Evolutionary conservation across 805 yeast species (phyloP), one percentile per base, ranked within the genome.

Genomic region (Naumovozyma baii): DNA sequence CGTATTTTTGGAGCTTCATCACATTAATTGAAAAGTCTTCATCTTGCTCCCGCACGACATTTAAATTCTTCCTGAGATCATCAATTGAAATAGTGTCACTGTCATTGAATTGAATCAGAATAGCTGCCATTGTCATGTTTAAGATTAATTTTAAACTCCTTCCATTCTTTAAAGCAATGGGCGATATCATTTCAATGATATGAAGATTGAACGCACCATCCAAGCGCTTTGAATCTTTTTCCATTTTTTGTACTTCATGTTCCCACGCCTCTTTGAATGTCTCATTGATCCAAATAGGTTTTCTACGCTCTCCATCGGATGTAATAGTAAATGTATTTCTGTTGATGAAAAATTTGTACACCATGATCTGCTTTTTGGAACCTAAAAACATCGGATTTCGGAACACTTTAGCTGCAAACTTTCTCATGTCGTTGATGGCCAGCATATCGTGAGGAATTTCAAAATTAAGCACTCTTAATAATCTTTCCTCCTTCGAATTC

Each of bases 41-140:
- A 12, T 40, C 34, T 17, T 40, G 44, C 9, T 32, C 14, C 16
- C 26, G 29, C 2, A n/a, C 33, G 5, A 42, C 34, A 10, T 34
- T 31, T 16, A 51, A 34, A 15, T 29, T 20, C 9, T 17, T 31
- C 15, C 38, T 38, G 3, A 51, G 20, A 2, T 32, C 37, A 12
- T 16, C 25, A 12, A 39, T 13, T 3, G 26, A n/a, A n/a, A 46
- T 31, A 8, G 20, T 18, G 4, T 42, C 45, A 8, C 5, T 8
- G 2, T 48, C 46, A 42, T 52, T 48, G 22, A 45, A 51, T 12
- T 40, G 43, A 20, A 19, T 34, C 13, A 52, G 28, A 18, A 52
- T 48, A 13, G 50, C 43, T 2, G 55, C 54, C 19, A 34, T 37
- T n/a, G 39, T 36, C 7, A 43, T 16, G 19, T 34, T 37, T 5